Percentiles rank a stretch among this genome's conserved stretches.
Conservation (phyloP, 2,329 filamentous ascomycete genomes). For the Pochonia chlamydosporia region DNA sequence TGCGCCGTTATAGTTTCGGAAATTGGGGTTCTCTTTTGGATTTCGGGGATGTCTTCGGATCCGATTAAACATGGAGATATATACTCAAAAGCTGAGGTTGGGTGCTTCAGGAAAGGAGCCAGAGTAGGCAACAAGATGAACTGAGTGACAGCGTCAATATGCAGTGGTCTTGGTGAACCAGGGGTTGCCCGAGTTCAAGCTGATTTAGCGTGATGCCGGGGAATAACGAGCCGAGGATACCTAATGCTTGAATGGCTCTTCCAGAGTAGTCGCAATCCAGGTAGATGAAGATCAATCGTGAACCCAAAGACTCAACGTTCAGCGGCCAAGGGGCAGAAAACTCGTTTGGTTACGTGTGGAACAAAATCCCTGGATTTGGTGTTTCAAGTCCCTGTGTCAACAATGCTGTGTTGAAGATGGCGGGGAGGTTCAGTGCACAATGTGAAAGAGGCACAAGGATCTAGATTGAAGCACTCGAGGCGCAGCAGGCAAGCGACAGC, state of each 20-base stretch:
- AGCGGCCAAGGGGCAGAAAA: background rate
- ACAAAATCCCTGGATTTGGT: conserved; percentile 5
- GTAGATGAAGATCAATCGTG: background rate
- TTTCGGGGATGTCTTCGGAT: conserved; percentile 23
- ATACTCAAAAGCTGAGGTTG: background rate
- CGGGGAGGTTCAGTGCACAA: conserved; percentile 11
- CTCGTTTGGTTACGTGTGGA: conserved; percentile 4
- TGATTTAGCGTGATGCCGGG: background rate
- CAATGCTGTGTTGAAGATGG: conserved; percentile 10
- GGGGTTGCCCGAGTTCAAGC: background rate
- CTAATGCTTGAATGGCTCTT: background rate
- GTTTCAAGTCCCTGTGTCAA: conserved; percentile 15
- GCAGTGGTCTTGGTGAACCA: background rate
- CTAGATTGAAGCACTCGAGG: background rate
- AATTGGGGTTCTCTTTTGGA: conserved; percentile 16
- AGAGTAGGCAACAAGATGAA: background rate
- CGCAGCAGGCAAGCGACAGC: background rate
- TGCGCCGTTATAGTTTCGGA: conserved; percentile 6
- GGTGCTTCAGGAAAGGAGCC: background rate
- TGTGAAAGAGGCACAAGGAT: conserved; percentile 2
- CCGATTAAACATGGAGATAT: conserved; percentile 32
- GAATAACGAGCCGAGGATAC: background rate
- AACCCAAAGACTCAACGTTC: background rate
- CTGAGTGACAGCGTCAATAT: background rate
- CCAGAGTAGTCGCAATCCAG: background rate